Evolutionary conservation across 257 asterid genomes (phyloP).

Genomic region (Solanum arcanum): DNA sequence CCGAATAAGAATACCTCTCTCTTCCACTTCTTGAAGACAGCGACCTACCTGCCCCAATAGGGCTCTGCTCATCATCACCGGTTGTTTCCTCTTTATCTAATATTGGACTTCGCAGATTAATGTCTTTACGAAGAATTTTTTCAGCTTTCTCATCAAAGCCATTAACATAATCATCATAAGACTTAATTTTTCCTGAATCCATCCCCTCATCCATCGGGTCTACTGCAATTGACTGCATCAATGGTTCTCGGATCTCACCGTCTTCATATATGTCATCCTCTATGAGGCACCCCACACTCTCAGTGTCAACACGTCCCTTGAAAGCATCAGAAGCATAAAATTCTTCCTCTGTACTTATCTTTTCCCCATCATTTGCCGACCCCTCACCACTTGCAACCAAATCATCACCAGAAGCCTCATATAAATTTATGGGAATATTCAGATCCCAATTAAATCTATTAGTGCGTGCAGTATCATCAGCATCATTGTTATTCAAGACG

Average conservation of each 20-base stretch:
- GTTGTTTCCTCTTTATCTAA: no score
- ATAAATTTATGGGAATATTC: no score
- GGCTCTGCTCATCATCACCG: no score
- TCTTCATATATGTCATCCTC: conserved; percentile 81
- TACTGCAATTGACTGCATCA: conserved; percentile 13
- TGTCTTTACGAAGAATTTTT: background rate
- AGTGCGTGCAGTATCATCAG: no score
- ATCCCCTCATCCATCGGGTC: conserved; percentile 12
- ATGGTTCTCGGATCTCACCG: conserved; percentile 68
- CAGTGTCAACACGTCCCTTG: conserved; percentile 3
- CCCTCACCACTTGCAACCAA: conserved; percentile 15
- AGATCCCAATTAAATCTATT: no score
- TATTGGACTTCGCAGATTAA: no score
- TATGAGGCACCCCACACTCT: conserved; percentile 9
- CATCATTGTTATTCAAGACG: no score
- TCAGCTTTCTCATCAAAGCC: conserved; percentile 20
- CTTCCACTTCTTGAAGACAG: conserved; percentile 44
- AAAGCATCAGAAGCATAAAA: conserved; percentile 35
- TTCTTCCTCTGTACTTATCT: conserved; percentile 43
- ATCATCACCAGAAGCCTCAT: background rate
- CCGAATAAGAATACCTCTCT: conserved; percentile 43
- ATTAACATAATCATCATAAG: conserved; percentile 6
- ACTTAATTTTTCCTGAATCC: conserved; percentile 2
- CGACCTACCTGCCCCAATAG: conserved; percentile 1
- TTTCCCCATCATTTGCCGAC: conserved; percentile 32